phyloP scores from a whole-genome alignment of 1,284 basidiomycete genomes.

The Gymnopus androsaceus region DNA sequence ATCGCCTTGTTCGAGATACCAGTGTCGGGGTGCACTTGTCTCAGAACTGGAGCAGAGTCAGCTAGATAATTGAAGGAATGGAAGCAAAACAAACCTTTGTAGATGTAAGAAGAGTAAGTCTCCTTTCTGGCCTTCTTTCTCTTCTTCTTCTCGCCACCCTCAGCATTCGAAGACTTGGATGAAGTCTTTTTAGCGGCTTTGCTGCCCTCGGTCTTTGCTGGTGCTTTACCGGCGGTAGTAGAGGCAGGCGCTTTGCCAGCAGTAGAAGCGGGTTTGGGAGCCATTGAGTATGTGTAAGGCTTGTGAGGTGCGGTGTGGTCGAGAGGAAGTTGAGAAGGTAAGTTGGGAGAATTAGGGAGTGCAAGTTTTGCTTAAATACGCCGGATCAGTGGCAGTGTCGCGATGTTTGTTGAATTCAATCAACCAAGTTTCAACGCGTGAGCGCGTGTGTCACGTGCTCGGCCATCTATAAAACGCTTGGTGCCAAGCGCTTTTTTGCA shows the following conservation, averaged over 20 bases:
- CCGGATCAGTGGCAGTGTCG: too few relatives aligned
- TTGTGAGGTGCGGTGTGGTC: conserved; percentile 23
- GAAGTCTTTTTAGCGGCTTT: conserved; percentile 85
- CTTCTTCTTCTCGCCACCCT: conserved; percentile 69
- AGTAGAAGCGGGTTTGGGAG: conserved; percentile 80
- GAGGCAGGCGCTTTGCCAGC: conserved; percentile 84
- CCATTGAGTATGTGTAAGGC: conserved; percentile 47
- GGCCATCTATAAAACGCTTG: conserved; percentile 39
- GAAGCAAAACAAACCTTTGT: conserved; percentile 67
- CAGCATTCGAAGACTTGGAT: conserved; percentile 7
- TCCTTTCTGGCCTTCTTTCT: conserved; percentile 88
- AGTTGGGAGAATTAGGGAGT: too few relatives aligned
- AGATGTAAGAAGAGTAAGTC: conserved; percentile 93
- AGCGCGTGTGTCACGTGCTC: conserved; percentile 46
- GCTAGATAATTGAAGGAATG: conserved; percentile 17
- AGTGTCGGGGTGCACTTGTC: conserved; percentile 94
- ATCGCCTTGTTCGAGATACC: conserved; percentile 98
- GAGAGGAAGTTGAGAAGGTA: too few relatives aligned
- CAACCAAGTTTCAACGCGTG: conserved; percentile 16
- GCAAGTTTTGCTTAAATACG: too few relatives aligned
- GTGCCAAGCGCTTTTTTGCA: conserved; percentile 8
- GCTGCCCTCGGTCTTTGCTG: conserved; percentile 69
- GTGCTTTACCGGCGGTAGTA: conserved; percentile 74
- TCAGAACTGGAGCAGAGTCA: conserved; percentile 57
- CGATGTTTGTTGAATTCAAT: too few relatives aligned